These are phyloP conservation scores for Pseudogymnoascus sp. DNA, from an alignment of 2,329 filamentous ascomycete species.

Conservation along the genomic window DNA sequence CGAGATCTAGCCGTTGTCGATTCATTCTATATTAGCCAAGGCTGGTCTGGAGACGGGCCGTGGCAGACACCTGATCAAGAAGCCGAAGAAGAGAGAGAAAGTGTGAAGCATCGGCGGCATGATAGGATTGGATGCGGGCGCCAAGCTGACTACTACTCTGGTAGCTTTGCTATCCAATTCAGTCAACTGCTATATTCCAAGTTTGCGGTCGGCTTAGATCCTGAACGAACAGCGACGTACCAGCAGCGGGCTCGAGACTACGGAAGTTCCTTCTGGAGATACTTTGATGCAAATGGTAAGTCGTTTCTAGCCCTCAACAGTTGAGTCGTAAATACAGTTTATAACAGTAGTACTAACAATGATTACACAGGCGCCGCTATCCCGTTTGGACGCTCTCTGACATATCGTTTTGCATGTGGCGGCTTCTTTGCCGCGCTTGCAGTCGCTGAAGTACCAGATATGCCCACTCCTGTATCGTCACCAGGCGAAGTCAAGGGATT, in stretches of 20 bases:
- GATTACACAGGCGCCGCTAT: constrained; percentile 37
- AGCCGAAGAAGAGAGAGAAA: constrained; percentile 12
- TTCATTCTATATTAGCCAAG: constrained; percentile 36
- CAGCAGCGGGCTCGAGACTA: constrained; percentile 34
- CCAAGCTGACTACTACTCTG: constrained; percentile 45
- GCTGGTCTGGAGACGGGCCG: constrained; percentile 40
- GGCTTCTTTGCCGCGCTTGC: constrained; percentile 41
- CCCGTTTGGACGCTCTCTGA: constrained; percentile 42
- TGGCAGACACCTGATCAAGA: constrained; percentile 31
- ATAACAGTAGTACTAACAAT: neutral
- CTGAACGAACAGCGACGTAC: constrained; percentile 31
- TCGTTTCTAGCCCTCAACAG: neutral
- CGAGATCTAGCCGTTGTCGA: constrained; percentile 38
- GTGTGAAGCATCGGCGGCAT: neutral
- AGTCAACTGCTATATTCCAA: constrained; percentile 39
- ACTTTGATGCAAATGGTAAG: constrained; percentile 39
- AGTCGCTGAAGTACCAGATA: constrained; percentile 31
- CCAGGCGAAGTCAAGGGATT: constrained; percentile 40
- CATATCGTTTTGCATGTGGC: constrained; percentile 42
- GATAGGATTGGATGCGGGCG: neutral
- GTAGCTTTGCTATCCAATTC: constrained; percentile 46
- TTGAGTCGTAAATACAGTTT: neutral
- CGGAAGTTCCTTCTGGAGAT: constrained; percentile 36
- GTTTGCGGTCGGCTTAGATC: constrained; percentile 35
- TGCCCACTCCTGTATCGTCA: constrained; percentile 32